phyloP scores from a whole-genome alignment of 495 filamentous ascomycete species.

The Pseudoneurospora amorphoporcata region DNA sequence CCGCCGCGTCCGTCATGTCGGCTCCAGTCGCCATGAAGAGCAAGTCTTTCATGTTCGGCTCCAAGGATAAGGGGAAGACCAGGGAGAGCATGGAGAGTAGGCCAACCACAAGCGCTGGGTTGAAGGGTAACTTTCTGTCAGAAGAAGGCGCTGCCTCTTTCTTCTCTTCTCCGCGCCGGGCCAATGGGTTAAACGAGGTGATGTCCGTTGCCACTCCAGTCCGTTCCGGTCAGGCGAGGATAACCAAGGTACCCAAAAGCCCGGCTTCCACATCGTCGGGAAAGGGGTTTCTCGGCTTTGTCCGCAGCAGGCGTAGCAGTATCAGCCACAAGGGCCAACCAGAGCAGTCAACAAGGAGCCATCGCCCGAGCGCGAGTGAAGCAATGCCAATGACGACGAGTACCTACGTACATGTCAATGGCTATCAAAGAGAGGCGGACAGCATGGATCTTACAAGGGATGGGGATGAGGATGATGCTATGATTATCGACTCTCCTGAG shows the following conservation, averaged over 20 bases:
- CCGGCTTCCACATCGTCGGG: neutral
- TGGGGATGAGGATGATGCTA: conserved; percentile 5
- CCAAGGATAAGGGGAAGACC: neutral
- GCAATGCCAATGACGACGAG: neutral
- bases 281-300: neutral
- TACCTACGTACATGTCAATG: neutral
- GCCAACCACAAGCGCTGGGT: neutral
- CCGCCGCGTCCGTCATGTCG: neutral
- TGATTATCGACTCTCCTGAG: conserved; percentile 8
- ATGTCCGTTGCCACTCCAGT: neutral
- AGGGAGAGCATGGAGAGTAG: neutral
- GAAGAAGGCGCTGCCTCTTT: neutral
- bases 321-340: neutral
- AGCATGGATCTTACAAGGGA: neutral
- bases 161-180: neutral
- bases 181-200: neutral
- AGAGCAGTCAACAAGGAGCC: neutral
- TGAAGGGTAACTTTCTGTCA: neutral
- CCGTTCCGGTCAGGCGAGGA: neutral
- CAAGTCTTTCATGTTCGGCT: neutral
- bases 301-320: neutral
- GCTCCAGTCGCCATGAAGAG: neutral
- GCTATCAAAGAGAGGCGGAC: neutral
- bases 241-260: neutral
- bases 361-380: conserved; percentile 1